Base-by-base conservation (phyloP, 1,284 basidiomycete species). In the Cystobasidium slooffiae region DNA sequence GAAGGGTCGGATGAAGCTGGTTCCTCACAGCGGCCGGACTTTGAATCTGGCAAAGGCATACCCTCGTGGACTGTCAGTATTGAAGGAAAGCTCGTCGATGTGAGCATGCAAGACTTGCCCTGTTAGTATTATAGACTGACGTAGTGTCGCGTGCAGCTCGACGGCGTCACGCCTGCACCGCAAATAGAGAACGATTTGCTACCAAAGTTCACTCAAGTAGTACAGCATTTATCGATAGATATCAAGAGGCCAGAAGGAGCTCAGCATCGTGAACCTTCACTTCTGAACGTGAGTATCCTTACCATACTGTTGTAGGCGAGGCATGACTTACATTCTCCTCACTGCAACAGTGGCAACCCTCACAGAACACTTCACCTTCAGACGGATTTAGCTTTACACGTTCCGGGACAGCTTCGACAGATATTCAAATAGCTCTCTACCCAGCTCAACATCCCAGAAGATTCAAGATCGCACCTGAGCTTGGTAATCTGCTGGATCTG, bases 51-150 rank as follows among this genome's bases (percentile, higher is more conserved):
- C 9, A 89, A 91, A 78, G 91, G 91, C 1, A 89, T 96, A 20
- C 92, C 95, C 1, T 91, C 93, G 0, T 98, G 94, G 94, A 88
- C 90, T 51, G 85, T 97, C 73, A 90, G 89, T 80, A 88, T 97
- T 72, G 94, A 97, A 79, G 95, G 95, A 0, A 87, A 94, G 66
- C 81, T 98, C 74, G 85, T 97, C 3, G 86, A 87, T 75, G 83
- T 84, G 68, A 80, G 83, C 47, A 1, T 18, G 44, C 37, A n/a
- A 22, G 1, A 12, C 18, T n/a, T 1, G 14, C 39, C 6, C 16
- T 31, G 3, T n/a, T 10, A 16, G 18, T 20, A 20, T 6, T 49
- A 37, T 31, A 31, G 31, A 31, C 53, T 56, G 37, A 49, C 6
- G 18, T 61, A 3, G 16, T n/a, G 7, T 39, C 8, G 10, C 31